phyloP scores from a whole-genome alignment of 495 filamentous ascomycete genomes.

The Trichoderma orchidacearum region DNA sequence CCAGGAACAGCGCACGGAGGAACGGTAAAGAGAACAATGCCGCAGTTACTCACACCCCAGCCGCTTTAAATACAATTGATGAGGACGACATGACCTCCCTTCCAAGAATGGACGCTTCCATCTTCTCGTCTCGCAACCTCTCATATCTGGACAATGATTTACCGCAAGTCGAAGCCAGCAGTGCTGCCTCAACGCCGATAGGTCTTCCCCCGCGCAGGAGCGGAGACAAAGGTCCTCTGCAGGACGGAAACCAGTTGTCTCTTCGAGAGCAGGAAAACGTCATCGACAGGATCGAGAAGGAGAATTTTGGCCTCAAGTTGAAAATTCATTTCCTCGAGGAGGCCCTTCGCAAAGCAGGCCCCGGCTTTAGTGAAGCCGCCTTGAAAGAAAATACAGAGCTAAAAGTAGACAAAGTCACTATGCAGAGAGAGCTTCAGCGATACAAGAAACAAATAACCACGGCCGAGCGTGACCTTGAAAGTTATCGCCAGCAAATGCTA shows the following conservation, averaged over 20 bases:
- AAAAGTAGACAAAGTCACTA: conserved; percentile 76
- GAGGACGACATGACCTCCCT: conserved; percentile 48
- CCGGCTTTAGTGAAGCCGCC: conserved; percentile 72
- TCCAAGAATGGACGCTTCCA: conserved; percentile 43
- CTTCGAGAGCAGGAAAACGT: conserved; percentile 90
- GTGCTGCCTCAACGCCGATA: conserved; percentile 66
- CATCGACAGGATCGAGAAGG: conserved; percentile 91
- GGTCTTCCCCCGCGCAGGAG: conserved; percentile 45
- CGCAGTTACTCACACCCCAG: conserved; percentile 49
- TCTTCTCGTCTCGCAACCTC: conserved; percentile 46
- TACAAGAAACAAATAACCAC: conserved; percentile 67
- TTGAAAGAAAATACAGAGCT: conserved; percentile 91
- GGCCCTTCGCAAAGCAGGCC: conserved; percentile 68
- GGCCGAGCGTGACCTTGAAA: conserved; percentile 69
- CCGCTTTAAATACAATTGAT: conserved; percentile 48
- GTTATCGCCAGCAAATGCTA: conserved; percentile 60
- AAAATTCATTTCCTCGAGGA: conserved; percentile 75
- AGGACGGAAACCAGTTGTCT: conserved; percentile 76
- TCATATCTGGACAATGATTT: conserved; percentile 37
- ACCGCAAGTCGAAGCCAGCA: conserved; percentile 64
- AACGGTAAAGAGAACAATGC: conserved; percentile 34
- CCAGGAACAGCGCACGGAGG: conserved; percentile 58
- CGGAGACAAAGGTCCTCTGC: conserved; percentile 45
- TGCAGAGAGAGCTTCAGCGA: conserved; percentile 71
- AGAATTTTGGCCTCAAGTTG: conserved; percentile 67